Evolutionary conservation across 352 stramenopile genomes (phyloP), one percentile per base, ranked within the genome.

Genomic region (Phytopythium vexans): DNA sequence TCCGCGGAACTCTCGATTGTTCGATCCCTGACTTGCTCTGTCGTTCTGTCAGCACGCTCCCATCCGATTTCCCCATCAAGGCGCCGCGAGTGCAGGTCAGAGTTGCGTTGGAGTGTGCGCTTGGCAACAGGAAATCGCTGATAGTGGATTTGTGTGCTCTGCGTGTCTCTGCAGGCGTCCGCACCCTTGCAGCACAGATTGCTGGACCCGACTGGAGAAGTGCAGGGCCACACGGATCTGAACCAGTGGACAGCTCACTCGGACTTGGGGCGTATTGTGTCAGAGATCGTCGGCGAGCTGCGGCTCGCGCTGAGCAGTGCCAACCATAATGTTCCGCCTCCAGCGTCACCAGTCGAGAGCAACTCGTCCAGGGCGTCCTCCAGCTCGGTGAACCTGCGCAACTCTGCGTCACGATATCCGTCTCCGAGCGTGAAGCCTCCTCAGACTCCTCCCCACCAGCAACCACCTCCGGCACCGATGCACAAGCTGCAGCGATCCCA

Each of bases 231-330:
- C 53, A 63, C 74, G 12, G 84, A 94, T 50, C 51, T 94, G 15
- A 88, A 76, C 56, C 79, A 85, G 48, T 94, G 84, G 84, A 90
- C 81, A 3, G 81, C 77, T 14, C 84, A 94, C 66, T 91, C 84
- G 52, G 84, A 94, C 54, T 60, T 94, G 35, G 84, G 84, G 8
- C 73, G 84, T n/a, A 94, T 73, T 71, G 78, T 92, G 5, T 72
- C 68, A 21, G 82, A 92, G 61, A 88, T 90, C 35, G 77, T 74
- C 8, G 73, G 62, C 4, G 82, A 92, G 44, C 57, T 92, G 10
- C 72, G 71, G 1, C 48, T 41, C 21, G 57, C 58, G 27, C 58
- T 55, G 1, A 64, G 15, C 12, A 67, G 14, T 45, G 47, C 36
- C 10, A 41, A 56, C 33, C 40, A 51, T 10, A 73, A 43, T 41